Evolutionary conservation across 805 yeast genomes (phyloP).

Genomic region (Teunomyces stri): DNA sequence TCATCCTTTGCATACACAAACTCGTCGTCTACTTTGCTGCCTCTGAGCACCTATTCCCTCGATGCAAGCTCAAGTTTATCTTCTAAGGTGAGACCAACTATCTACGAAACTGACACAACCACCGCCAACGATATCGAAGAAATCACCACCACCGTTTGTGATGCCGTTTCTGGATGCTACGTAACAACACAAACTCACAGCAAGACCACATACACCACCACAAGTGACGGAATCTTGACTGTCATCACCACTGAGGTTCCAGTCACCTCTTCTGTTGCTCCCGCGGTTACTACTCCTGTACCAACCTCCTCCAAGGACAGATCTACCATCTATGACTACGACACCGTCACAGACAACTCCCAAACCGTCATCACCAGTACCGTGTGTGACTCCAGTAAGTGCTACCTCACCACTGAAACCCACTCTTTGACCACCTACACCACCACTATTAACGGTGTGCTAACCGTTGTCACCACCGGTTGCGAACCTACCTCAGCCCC

Average conservation of each 20-base stretch:
- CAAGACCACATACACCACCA: conserved; percentile 33
- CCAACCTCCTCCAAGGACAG: background rate
- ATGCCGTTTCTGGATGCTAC: conserved; percentile 24
- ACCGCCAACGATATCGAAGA: conserved; percentile 16
- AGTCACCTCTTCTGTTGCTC: conserved; percentile 6
- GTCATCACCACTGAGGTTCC: conserved; percentile 35
- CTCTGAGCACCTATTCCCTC: background rate
- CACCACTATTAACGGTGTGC: conserved; percentile 36
- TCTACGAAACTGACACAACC: conserved; percentile 23
- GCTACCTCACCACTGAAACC: conserved; percentile 29
- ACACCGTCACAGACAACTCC: conserved; percentile 10
- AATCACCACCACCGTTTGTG: conserved; percentile 33
- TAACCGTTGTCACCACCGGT: conserved; percentile 24
- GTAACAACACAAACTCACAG: conserved; percentile 34
- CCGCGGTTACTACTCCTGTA: conserved; percentile 1
- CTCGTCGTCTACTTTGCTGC: conserved; percentile 5
- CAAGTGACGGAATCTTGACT: conserved; percentile 40
- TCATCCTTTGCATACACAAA: conserved; percentile 10
- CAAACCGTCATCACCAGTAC: conserved; percentile 27
- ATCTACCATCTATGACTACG: conserved; percentile 6
- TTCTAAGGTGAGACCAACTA: conserved; percentile 11
- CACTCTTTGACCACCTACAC: conserved; percentile 33
- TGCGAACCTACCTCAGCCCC: conserved; percentile 6
- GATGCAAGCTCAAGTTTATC: background rate
- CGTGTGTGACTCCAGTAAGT: conserved; percentile 25